Evolutionary conservation across 768 basidiomycete species (phyloP), one percentile per base, ranked within the genome.

Genomic region (Hebeloma cylindrosporum): DNA sequence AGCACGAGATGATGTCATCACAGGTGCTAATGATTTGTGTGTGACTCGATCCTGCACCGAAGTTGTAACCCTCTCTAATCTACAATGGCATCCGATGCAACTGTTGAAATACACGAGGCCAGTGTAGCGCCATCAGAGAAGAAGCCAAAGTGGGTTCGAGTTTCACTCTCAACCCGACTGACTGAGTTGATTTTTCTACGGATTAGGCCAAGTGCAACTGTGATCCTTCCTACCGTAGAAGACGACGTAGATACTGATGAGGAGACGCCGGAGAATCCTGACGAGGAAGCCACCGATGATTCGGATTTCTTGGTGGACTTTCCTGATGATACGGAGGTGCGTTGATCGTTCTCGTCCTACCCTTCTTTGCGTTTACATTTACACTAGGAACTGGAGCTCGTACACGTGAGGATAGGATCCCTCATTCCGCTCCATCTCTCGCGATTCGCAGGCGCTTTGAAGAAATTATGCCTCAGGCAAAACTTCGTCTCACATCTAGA

Each of bases 281-380:
- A 58, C 17, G 61, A 62, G 5, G 67, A 73, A 51, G 66, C 65
- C 38, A 68, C 69, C 42, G 77, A 80, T 18, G 80, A 82, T 36
- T 81, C 76, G 2, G 83, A 93, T 60, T 79, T 86, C 8, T 67
- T 95, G 16, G 80, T 72, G 38, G 84, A 84, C 52, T 83, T 87
- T 50, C 90, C 93, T 2, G 88, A 91, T 47, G 85, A 93, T 26
- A 88, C 87, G 2, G 83, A 91, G 64, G 93, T 90, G 55, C 52
- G 80, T 47, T 35, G 4, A 4, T 13, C 29, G 32, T 36, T 48
- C 20, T 17, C 18, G 40, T 21, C 14, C 36, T 29, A 8, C 9
- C 23, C 18, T 30, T 25, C 14, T 7, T 32, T 16, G 20, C 17
- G 26, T 21, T 34, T 30, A 40, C 46, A 38, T 25, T 31, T 13